phyloP scores from a whole-genome alignment of 805 yeast genomes.

The Saturnispora ahearnii region DNA sequence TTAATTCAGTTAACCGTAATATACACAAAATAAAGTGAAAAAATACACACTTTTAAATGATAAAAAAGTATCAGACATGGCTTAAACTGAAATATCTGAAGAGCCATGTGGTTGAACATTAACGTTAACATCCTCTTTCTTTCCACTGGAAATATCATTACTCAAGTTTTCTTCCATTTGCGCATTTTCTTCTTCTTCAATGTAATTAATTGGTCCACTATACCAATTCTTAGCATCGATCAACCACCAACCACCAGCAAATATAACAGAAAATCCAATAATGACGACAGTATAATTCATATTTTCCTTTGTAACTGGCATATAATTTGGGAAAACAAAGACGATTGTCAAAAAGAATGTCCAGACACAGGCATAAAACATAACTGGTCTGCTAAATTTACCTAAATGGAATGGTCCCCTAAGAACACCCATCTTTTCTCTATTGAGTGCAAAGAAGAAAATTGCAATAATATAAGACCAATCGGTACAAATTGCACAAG shows the following conservation, averaged over 20 bases:
- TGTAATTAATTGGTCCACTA: constrained; percentile 43
- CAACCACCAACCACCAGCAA: constrained; percentile 36
- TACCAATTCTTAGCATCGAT: constrained; percentile 48
- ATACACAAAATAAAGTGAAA: no score
- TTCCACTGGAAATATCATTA: background rate
- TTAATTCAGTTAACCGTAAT: no score
- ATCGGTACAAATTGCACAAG: constrained; percentile 43
- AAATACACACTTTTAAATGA: no score
- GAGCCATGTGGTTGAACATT: background rate
- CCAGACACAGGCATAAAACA: constrained; percentile 36
- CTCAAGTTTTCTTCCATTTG: constrained; percentile 12
- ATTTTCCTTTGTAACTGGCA: constrained; percentile 33
- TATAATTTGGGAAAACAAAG: constrained; percentile 43
- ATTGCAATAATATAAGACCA: constrained; percentile 43
- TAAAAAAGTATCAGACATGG: background rate
- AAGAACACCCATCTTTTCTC: constrained; percentile 36
- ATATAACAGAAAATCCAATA: constrained; percentile 32
- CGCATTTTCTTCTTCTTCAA: constrained; percentile 29
- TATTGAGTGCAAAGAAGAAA: constrained; percentile 33
- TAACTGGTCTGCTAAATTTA: constrained; percentile 31
- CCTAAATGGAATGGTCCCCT: constrained; percentile 46
- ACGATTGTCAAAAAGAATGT: constrained; percentile 39
- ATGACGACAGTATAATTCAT: constrained; percentile 52
- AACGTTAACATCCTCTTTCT: background rate
- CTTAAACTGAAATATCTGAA: background rate